Evolutionary conservation across 1,284 basidiomycete genomes (phyloP).

Genomic region (Caloboletus firmus): DNA sequence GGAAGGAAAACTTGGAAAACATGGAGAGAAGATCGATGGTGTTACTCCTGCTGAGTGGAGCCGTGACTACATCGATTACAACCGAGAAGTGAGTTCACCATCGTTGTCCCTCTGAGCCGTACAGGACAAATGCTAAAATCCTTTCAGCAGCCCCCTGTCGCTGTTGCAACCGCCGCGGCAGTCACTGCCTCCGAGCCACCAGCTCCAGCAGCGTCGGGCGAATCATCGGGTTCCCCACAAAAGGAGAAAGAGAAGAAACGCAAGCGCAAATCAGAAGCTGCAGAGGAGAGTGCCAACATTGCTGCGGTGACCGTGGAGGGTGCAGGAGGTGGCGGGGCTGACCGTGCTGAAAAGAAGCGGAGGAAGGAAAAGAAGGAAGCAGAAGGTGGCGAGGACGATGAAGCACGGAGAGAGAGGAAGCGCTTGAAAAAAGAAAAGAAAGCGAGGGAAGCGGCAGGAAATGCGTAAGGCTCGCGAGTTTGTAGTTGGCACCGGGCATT

Average conservation of each 20-base stretch:
- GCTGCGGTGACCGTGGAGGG: conserved; percentile 44
- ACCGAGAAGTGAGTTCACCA: conserved; percentile 48
- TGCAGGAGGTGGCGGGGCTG: conserved; percentile 39
- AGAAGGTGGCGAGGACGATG: conserved; percentile 54
- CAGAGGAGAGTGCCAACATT: conserved; percentile 42
- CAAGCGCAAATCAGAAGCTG: conserved; percentile 67
- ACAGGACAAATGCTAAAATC: conserved; percentile 7
- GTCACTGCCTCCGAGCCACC: conserved; percentile 26
- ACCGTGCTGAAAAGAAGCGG: conserved; percentile 48
- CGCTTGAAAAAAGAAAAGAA: conserved; percentile 73
- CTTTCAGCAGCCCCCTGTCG: conserved; percentile 42
- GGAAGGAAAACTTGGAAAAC: conserved; percentile 95
- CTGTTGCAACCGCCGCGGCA: conserved; percentile 29
- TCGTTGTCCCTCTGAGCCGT: conserved; percentile 11
- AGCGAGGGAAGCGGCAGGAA: conserved; percentile 48
- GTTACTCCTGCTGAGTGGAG: conserved; percentile 92
- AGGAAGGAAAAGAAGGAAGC: conserved; percentile 53
- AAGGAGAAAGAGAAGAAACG: conserved; percentile 71
- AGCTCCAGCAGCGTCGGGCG: conserved; percentile 26
- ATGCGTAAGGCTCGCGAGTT: conserved; percentile 11
- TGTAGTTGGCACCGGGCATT: background rate
- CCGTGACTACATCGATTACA: conserved; percentile 92
- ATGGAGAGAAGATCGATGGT: conserved; percentile 90
- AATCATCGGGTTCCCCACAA: conserved; percentile 44
- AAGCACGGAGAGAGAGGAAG: conserved; percentile 60